Evolutionary conservation across 768 basidiomycete genomes (phyloP).

Genomic region (Hebeloma cylindrosporum): DNA sequence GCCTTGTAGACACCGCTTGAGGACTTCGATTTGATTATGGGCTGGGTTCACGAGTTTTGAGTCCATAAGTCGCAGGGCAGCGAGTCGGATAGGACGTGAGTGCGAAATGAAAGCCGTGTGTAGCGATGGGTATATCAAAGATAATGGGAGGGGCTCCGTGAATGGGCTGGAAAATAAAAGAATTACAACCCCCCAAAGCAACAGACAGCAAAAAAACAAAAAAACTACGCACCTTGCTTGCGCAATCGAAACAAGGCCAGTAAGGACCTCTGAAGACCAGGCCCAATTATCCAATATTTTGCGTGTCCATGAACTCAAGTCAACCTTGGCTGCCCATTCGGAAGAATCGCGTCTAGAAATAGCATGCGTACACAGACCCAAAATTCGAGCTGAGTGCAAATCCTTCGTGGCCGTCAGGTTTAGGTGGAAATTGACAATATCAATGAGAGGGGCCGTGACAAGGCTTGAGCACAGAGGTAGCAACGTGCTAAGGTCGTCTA

Average conservation of each 20-base stretch:
- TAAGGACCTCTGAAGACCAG: conserved; percentile 56
- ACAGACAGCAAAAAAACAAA: not conserved
- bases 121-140: conserved; percentile 53
- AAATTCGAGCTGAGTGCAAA: conserved; percentile 52
- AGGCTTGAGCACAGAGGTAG: conserved; percentile 50
- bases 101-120: conserved; percentile 66
- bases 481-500: conserved; percentile 56
- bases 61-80: conserved; percentile 61
- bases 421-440: conserved; percentile 42
- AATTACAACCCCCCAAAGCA: not conserved
- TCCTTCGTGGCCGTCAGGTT: conserved; percentile 13
- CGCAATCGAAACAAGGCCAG: conserved; percentile 50
- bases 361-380: conserved; percentile 59
- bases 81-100: conserved; percentile 62
- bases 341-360: conserved; percentile 42
- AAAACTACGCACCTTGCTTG: conserved; percentile 42
- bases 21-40: conserved; percentile 47
- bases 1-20: conserved; percentile 70
- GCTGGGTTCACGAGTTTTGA: conserved; percentile 48
- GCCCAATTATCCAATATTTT: conserved; percentile 51
- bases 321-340: conserved; percentile 49
- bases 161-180: conserved; percentile 22
- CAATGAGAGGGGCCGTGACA: conserved; percentile 40
- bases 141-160: conserved; percentile 35
- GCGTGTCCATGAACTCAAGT: conserved; percentile 50